Evolutionary conservation across 805 yeast genomes (phyloP), one percentile per base, ranked within the genome.

Genomic region (Nakazawaea pomicola): DNA sequence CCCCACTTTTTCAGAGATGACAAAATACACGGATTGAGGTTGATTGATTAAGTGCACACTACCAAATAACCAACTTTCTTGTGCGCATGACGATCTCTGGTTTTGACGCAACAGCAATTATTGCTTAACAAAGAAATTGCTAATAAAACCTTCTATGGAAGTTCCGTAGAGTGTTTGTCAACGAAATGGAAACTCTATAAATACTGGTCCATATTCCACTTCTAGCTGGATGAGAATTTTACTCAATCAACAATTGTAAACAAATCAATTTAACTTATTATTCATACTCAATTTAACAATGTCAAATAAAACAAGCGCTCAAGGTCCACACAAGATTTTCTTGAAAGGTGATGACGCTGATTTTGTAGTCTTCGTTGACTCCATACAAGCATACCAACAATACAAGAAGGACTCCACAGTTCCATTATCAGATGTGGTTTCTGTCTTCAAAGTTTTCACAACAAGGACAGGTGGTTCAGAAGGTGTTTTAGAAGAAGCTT

Each of bases 401-500:
- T 84, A 66, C 61, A 59, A 58, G 38, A 65, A 67, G 19, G 76
- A 76, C 29, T 79, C 78, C 44, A 61, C 78, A 11, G 59, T 77
- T 16, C 81, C 91, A 17, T 63, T 82, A 43, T 64, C 77, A 10
- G 79, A 76, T 30, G 72, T 83, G 4, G 78, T 84, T 1, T 80
- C 81, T 0, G 67, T 72, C 7, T 84, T 74, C 65, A 74, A 81
- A 52, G 70, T 87, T n/a, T 88, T 70, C 55, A 68, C 74, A 17
- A 74, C 76, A 42, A 70, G 71, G 46, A 67, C 66, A 18, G 83
- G 85, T 34, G 95, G 95, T 24, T 64, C 78, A 3, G 84, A 77
- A 51, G 95, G 95, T 43, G 69, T 72, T 7, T 56, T 83, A 19
- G 85, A 81, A 38, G 80, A 76, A 52, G 95, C 91, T 2, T 81